Evolutionary conservation across 345 rosid species (phyloP), one percentile per base, ranked within the genome.

Genomic region (Citropsis articulata): DNA sequence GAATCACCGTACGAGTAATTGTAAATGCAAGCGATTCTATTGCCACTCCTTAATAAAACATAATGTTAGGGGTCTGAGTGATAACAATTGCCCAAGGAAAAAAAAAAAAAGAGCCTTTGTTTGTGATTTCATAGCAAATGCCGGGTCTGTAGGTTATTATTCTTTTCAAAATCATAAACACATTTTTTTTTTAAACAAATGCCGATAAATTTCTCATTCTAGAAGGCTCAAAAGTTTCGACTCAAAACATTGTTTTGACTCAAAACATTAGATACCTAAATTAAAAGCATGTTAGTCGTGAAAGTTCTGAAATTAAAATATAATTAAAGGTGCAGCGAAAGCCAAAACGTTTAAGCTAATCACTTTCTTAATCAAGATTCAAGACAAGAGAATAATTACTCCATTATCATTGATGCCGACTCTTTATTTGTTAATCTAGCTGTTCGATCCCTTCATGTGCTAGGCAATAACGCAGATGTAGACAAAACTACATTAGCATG

Each of bases 361-460:
- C 33, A 57, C 50, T n/a, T 59, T 12, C 14, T 33, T 14, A 72
- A 59, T 72, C 1, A 72, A 57, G 53, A 69, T 21, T 72, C 2
- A 59, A 35, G 66, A 27, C 35, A 14, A 45, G 67, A 27, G 62
- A 36, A 73, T 27, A 78, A 57, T 50, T 59, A 50, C 35, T 57
- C 71, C 79, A 76, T 76, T 78, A 79, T 83, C 68, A 69, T 63
- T 55, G 62, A 69, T 65, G 76, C 78, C 45, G 50, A 27, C 66
- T 56, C 13, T 60, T 73, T 33, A 55, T 77, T 80, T 80, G 57
- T n/a, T 80, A 36, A 77, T 77, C 55, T 13, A 48, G 53, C 9
- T 21, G 56, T 40, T 70, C 42, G 38, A 71, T 55, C 71, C 24
- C 31, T 24, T 72, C 84, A 74, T 78, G 72, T 78, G 84, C 25